Evolutionary conservation across 176 grass and related monocot genomes (phyloP).

Genomic region (Elymus sibiricus): DNA sequence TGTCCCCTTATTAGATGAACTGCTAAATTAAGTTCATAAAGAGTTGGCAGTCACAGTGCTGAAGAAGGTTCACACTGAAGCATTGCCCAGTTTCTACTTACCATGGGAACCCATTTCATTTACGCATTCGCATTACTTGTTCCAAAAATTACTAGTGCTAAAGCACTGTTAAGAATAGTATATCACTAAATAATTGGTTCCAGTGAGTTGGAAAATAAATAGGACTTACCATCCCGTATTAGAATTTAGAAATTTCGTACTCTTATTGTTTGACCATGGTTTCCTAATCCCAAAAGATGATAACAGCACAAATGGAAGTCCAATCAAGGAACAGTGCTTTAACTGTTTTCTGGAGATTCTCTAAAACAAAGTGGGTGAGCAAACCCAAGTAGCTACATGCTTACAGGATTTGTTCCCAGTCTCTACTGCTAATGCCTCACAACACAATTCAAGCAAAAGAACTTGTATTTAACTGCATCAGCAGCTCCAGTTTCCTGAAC

Average conservation of each 20-base stretch:
- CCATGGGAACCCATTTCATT: neutral
- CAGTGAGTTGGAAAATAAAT: neutral
- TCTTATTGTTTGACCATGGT: neutral
- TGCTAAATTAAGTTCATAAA: constrained; percentile 7
- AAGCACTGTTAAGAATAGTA: neutral
- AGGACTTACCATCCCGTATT: neutral
- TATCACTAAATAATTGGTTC: neutral
- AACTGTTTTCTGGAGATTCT: neutral
- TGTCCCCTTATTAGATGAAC: neutral
- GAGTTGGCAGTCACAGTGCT: neutral
- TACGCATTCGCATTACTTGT: neutral
- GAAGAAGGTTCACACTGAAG: neutral
- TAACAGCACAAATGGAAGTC: constrained; percentile 18
- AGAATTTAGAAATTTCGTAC: neutral
- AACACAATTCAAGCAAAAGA: constrained; percentile 15
- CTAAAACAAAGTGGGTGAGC: constrained; percentile 5
- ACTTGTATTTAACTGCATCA: neutral
- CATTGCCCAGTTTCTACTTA: neutral
- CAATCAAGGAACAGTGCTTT: neutral
- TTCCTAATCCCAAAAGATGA: neutral
- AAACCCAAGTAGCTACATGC: neutral
- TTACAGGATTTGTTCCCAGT: neutral
- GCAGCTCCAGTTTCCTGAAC: neutral
- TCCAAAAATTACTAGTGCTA: neutral
- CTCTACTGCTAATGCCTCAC: neutral